Evolutionary conservation across 2,329 filamentous ascomycete species (phyloP).

Genomic region (Talaromyces sp.): DNA sequence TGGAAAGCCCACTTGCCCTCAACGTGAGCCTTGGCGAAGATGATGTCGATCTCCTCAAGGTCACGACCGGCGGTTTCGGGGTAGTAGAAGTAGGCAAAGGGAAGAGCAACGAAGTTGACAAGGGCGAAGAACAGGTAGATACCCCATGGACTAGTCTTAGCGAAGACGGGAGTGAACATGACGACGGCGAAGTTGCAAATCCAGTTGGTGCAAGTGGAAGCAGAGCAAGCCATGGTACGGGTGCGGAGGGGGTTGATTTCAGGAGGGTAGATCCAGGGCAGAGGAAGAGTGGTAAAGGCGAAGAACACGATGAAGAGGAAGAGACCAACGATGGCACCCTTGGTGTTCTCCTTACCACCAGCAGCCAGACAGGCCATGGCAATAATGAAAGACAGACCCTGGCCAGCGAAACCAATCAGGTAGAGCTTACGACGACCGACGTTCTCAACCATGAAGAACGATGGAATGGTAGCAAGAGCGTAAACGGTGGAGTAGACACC

Average conservation of each 20-base stretch:
- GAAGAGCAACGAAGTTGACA: conserved; percentile 47
- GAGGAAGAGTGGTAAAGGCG: conserved; percentile 53
- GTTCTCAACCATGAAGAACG: conserved; percentile 13
- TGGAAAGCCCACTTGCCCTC: conserved; percentile 32
- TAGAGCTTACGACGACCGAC: conserved; percentile 13
- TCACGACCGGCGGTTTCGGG: conserved; percentile 49
- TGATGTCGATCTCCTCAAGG: conserved; percentile 37
- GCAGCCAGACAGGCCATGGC: conserved; percentile 38
- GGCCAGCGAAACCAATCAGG: conserved; percentile 20
- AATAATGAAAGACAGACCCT: conserved; percentile 37
- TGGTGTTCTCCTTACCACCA: conserved; percentile 23
- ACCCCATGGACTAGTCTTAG: conserved; percentile 37
- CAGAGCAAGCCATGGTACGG: conserved; percentile 54
- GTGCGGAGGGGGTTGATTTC: conserved; percentile 56
- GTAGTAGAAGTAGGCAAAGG: conserved; percentile 56
- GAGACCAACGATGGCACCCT: conserved; percentile 57
- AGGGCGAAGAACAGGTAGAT: conserved; percentile 46
- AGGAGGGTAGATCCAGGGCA: conserved; percentile 14
- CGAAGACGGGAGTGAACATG: conserved; percentile 50
- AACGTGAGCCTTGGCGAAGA: conserved; percentile 12
- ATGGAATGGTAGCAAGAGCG: conserved; percentile 26
- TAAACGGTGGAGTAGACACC: conserved; percentile 34
- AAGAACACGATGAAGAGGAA: conserved; percentile 71
- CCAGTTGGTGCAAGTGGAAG: conserved; percentile 57
- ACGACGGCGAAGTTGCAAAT: conserved; percentile 57